These are phyloP conservation scores for Geotrichum candidum DNA, from an alignment of 1,139 yeast species.

Conservation along the genomic window DNA sequence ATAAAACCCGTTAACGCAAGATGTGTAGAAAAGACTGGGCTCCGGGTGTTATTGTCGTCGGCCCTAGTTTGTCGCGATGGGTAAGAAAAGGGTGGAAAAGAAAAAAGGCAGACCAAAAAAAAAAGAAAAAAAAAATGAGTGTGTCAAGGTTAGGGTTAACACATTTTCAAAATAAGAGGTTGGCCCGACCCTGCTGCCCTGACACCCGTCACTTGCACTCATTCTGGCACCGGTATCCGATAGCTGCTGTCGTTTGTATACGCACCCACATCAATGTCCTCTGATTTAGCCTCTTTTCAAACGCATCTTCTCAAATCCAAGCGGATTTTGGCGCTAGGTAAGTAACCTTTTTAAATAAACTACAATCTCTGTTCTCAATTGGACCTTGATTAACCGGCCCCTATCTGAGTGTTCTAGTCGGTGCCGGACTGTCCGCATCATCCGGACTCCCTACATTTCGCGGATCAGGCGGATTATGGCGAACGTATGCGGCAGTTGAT, in stretches of 20 bases:
- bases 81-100: neutral
- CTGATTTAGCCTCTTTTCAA: slow-evolving; percentile 48
- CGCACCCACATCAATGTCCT: slow-evolving; percentile 10
- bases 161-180: neutral
- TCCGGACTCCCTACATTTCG: slow-evolving; percentile 74
- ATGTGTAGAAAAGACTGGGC: neutral
- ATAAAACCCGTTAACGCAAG: neutral
- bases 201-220: neutral
- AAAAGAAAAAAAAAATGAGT: neutral
- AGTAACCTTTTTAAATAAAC: slow-evolving; percentile 8
- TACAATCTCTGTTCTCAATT: neutral
- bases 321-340: slow-evolving; percentile 55
- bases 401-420: slow-evolving; percentile 39
- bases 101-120: neutral
- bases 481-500: slow-evolving; percentile 70
- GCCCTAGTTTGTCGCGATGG: neutral
- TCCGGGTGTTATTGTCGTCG: slow-evolving; percentile 1
- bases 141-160: neutral
- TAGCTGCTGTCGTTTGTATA: neutral
- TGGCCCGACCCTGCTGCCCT: neutral
- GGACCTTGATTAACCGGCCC: neutral
- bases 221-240: neutral
- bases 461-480: slow-evolving; percentile 73
- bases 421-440: slow-evolving; percentile 76
- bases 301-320: slow-evolving; percentile 46